These are phyloP conservation scores for Aspergillus fijiensis DNA, from an alignment of 2,329 filamentous ascomycete genomes.

Conservation along the genomic window DNA sequence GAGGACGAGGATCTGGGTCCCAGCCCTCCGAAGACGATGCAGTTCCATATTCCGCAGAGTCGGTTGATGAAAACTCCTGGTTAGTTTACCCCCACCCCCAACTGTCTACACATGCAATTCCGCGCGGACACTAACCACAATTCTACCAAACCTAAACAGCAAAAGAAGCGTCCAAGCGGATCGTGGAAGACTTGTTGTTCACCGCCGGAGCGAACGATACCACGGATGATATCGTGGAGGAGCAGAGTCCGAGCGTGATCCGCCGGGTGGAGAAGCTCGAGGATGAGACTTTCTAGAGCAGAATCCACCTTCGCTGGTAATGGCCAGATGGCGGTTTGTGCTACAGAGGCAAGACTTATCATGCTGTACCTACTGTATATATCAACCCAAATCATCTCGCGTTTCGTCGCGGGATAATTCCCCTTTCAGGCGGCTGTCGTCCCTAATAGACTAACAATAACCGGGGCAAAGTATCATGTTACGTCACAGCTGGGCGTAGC, in stretches of 20 bases:
- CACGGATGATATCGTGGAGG: conserved; percentile 37
- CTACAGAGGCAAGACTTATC: too few relatives aligned
- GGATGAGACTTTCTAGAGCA: conserved; percentile 47
- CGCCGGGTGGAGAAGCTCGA: conserved; percentile 42
- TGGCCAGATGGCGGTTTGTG: too few relatives aligned
- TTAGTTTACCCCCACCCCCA: conserved; percentile 23
- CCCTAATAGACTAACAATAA: too few relatives aligned
- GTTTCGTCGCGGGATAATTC: too few relatives aligned
- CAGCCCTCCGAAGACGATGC: conserved; percentile 79
- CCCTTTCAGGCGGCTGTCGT: too few relatives aligned
- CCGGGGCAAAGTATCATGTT: too few relatives aligned
- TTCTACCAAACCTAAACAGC: conserved; percentile 29
- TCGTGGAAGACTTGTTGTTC: conserved; percentile 49
- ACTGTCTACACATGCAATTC: neutral
- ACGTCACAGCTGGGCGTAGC: neutral
- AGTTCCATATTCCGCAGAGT: conserved; percentile 53
- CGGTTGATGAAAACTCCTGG: conserved; percentile 51
- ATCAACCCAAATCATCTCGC: too few relatives aligned
- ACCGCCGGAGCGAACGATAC: conserved; percentile 47
- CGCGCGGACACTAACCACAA: neutral
- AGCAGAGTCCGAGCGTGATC: conserved; percentile 48
- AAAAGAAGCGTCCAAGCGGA: conserved; percentile 51
- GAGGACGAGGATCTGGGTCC: conserved; percentile 62
- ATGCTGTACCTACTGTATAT: too few relatives aligned
- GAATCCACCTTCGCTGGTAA: too few relatives aligned